These are phyloP conservation scores for Cryphonectria japonica DNA, from an alignment of 2,329 filamentous ascomycete species.

Conservation along the genomic window DNA sequence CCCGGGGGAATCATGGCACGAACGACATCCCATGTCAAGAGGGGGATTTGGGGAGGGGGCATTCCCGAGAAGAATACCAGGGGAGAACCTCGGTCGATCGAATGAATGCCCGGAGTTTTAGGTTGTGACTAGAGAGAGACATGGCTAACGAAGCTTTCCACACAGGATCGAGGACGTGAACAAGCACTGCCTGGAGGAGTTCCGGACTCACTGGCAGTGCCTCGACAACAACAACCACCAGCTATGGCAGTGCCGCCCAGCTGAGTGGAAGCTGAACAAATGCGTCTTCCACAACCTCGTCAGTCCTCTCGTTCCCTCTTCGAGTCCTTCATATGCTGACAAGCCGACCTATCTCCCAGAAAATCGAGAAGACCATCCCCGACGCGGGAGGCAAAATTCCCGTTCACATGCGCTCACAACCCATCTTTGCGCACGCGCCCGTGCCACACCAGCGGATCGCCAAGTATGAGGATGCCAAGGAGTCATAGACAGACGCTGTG, in stretches of 20 bases:
- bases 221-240: slow-evolving; percentile 98
- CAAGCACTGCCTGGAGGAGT: slow-evolving; percentile 88
- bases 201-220: slow-evolving; percentile 93
- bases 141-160: slow-evolving; percentile 20
- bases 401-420: slow-evolving; percentile 71
- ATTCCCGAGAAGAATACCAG: not conserved
- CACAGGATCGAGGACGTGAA: slow-evolving; percentile 90
- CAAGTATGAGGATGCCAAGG: slow-evolving; percentile 27
- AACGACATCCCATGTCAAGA: not conserved
- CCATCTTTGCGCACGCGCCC: slow-evolving; percentile 59
- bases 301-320: slow-evolving; percentile 43
- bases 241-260: slow-evolving; percentile 89
- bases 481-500: not conserved
- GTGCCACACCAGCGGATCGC: slow-evolving; percentile 40
- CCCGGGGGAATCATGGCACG: not conserved
- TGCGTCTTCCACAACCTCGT: slow-evolving; percentile 97
- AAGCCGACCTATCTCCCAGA: slow-evolving; percentile 49
- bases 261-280: slow-evolving; percentile 88
- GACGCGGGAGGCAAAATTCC: slow-evolving; percentile 72
- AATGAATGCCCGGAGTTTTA: not conserved
- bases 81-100: not conserved
- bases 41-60: not conserved
- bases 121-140: not conserved
- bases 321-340: not conserved
- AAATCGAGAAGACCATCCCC: slow-evolving; percentile 80